These are phyloP conservation scores for Russula ochroleuca DNA, from an alignment of 768 basidiomycete genomes.

Conservation along the genomic window DNA sequence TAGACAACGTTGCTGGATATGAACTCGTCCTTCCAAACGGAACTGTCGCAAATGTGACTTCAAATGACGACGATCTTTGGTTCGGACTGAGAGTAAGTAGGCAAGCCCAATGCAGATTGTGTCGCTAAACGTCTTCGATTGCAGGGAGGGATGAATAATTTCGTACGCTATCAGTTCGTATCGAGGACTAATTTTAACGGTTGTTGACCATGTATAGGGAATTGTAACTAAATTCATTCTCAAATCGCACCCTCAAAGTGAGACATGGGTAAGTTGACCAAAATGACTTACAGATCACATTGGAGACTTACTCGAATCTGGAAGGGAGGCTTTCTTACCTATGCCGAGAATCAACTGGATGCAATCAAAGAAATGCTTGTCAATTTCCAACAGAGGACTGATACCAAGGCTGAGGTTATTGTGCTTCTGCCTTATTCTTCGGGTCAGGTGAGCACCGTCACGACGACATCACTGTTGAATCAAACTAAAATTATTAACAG, in stretches of 20 bases:
- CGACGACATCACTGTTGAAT: too few relatives aligned
- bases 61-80: constrained; percentile 6
- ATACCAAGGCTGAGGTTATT: background rate
- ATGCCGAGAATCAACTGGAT: background rate
- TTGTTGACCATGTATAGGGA: background rate
- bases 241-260: constrained; percentile 26
- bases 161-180: background rate
- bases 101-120: background rate
- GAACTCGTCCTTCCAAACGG: constrained; percentile 34
- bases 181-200: background rate
- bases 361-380: background rate
- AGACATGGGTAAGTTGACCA: constrained; percentile 31
- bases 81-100: constrained; percentile 15
- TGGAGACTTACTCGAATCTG: background rate
- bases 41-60: background rate
- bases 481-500: background rate
- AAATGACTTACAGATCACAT: background rate
- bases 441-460: background rate
- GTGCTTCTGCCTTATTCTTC: background rate
- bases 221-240: constrained; percentile 13
- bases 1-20: constrained; percentile 5
- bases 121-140: background rate
- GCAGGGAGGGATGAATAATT: constrained; percentile 25
- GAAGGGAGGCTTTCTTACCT: background rate
- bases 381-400: constrained; percentile 1